Base-by-base conservation (phyloP, 2,329 filamentous ascomycete species). In the Aurifilum marmelostoma region DNA sequence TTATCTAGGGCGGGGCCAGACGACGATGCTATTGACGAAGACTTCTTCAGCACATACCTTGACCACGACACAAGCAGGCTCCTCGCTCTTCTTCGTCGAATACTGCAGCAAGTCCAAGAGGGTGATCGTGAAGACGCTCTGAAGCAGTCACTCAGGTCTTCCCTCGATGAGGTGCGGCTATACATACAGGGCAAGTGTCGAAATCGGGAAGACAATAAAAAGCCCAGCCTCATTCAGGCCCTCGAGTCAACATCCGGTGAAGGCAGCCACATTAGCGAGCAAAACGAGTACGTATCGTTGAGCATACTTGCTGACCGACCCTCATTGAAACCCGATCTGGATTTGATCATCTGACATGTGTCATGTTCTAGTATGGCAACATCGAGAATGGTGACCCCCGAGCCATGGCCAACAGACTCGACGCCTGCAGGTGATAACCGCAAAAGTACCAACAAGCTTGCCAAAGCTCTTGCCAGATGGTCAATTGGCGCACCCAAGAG, bases 11-110 rank as follows among this genome's bases (percentile, higher is more conserved):
- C 67, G 9, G 64, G 58, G 16, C 47, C 64, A 37, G 66, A 69
- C 41, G 67, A 69, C 14, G 61, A 66, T 24, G 58, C 47, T 41
- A 50, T 41, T 24, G 67, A 69, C 27, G 64, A 58, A 9, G 64
- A 67, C 8, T 34, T 39, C 6, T 59, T 67, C 24, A 56, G 58
- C 29, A 67, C 63, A 14, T 69, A 69, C 32, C 58, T 69, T 7
- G 67, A 69, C 32, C 63, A 69, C 37, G 67, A 69, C 34, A 69
- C 67, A 12, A 66, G 63, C 14, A 56, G 67, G n/a, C 59, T 67
- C 1, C 54, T 69, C 12, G 58, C 67, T 24, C 34, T 69, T 18
- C 54, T 69, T 47, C 67, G 67, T 61, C 63, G 67, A 2, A 69
- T 59, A 2, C 60, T 69, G 37, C 67, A 69, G 32, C 58, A 69